Evolutionary conservation across 169 alveolate species (phyloP), one percentile per base, ranked within the genome.

Genomic region (Plasmodium ovale): DNA sequence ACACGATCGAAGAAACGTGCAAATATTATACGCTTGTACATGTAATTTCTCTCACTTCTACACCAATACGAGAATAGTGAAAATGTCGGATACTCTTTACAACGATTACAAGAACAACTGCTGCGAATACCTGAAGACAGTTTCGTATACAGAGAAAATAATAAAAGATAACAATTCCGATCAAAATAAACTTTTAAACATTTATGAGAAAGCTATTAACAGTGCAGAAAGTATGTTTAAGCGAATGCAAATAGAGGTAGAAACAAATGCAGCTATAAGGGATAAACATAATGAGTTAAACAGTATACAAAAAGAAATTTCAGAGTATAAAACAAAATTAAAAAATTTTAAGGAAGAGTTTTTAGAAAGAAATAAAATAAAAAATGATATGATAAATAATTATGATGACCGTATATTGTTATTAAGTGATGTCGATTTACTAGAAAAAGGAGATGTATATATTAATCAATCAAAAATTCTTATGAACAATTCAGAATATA

Each of bases 151-250:
- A 12, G 89, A 79, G 27, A 79, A 51, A 31, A 79, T 79, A 47
- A 65, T 79, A 49, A 49, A 79, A 21, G 89, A 79, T 68, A 79
- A 79, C 21, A 79, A 64, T 25, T 62, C 89, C 5, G 89, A 79
- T 39, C 64, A 79, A 42, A 54, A 47, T 39, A 79, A 79, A n/a
- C 16, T 79, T 37, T 21, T 79, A 37, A 62, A 79, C 12, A 79
- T 79, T 42, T 79, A 79, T 56, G 89, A 79, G 10, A 79, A 79
- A 42, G 89, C 89, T 21, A 65, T 79, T 51, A 47, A 64, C 0
- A 79, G 89, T 37, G 89, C 89, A 29, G 89, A 79, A 51, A 79
- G 33, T 35, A 79, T 79, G 89, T 79, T 62, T 54, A 64, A 64
- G 16, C 58, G 77, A 19, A 79, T 79, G 89, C 89, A 79, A 14